Base-by-base conservation (phyloP, 73 alveolate species). In the Symbiodinium pilosum region DNA sequence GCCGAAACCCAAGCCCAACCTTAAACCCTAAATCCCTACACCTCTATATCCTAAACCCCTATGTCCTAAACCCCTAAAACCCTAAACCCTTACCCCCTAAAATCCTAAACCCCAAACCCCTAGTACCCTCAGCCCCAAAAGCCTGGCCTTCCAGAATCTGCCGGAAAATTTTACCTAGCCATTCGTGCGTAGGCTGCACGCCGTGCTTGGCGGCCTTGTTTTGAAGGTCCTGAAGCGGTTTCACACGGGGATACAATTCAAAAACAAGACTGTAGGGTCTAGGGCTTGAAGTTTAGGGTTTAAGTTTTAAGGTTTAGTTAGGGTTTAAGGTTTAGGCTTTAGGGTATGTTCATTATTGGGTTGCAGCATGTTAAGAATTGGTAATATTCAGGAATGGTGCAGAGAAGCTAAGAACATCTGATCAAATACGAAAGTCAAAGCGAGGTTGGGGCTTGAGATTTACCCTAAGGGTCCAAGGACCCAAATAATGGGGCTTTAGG, bases 131-230 rank as follows among this genome's bases (percentile, higher is more conserved):
- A 4, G 18, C 26, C 0, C n/a, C 71, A 64, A 47, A 14, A 47
- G 14, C 14, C 14, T 14, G 77, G 30, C 77, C 77, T 64, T 64
- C 77, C 77, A 64, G 32, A 36, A 64, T 64, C 77, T 64, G 77
- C 11, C 77, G 30, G 77, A 64, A 64, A 36, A 64, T 64, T 36
- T 64, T 64, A 32, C 77, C 77, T 36, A 64, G 77, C 77, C 77
- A 64, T 36, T 64, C 77, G 77, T 64, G 77, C 38, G 77, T 64
- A 1, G 77, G 77, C 41, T 64, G 77, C 77, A 64, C 77, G 77
- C 32, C 32, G 36, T 64, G 77, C 77, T 64, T 64, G 39, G 36
- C 77, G 7, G 77, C 77, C 77, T 64, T 64, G 77, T 64, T 64
- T 36, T 26, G 21, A 3, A 64, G 77, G 77, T 64, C 77, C 77